Base-by-base conservation (phyloP, 2,329 filamentous ascomycete genomes). In the Nectriaceae sp. region DNA sequence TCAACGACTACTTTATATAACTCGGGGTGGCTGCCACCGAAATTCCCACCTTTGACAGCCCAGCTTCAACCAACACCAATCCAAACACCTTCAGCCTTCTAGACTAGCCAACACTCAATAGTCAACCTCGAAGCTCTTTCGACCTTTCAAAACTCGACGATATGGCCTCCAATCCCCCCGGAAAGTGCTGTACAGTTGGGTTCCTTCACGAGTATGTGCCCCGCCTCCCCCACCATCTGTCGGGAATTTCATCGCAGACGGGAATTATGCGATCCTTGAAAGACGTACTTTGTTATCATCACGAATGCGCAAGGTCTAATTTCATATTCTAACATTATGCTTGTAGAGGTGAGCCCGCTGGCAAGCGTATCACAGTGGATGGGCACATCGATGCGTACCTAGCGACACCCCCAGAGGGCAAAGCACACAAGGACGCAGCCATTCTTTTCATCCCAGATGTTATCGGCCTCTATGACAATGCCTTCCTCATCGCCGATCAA, bases 151-250 rank as follows among this genome's bases (percentile, higher is more conserved):
- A 19, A n/a, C n/a, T n/a, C n/a, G n/a, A n/a, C n/a, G n/a, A n/a
- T n/a, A 83, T 83, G 79, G 75, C 79, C 29, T 83, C 79, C 3
- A 72, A 79, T 57, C 71, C 74, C 46, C 78, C 79, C 11, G 75
- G 62, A 46, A 58, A 69, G 45, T 83, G 80, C 74, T 83, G 80
- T 69, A 70, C 70, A 24, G 58, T 75, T 45, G 79, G 78, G 50
- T 67, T 77, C 50, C 76, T 73, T 63, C 78, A 81, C 56, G 74
- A 79, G 78, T 81, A 68, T 62, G 79, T 71, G 21, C 21, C 10
- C 43, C 29, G 19, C 21, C 24, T 20, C 18, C 22, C 15, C 6
- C n/a, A 2, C 16, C 18, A n/a, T 41, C 26, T 15, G n/a, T n/a
- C n/a, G n/a, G n/a, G n/a, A n/a, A n/a, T n/a, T n/a, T n/a, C n/a